Percentiles rank a stretch among this genome's conserved stretches.
These are phyloP conservation scores for Oryza glumipatula DNA, from an alignment of 176 grass and related monocot genomes.

Conservation along the genomic window DNA sequence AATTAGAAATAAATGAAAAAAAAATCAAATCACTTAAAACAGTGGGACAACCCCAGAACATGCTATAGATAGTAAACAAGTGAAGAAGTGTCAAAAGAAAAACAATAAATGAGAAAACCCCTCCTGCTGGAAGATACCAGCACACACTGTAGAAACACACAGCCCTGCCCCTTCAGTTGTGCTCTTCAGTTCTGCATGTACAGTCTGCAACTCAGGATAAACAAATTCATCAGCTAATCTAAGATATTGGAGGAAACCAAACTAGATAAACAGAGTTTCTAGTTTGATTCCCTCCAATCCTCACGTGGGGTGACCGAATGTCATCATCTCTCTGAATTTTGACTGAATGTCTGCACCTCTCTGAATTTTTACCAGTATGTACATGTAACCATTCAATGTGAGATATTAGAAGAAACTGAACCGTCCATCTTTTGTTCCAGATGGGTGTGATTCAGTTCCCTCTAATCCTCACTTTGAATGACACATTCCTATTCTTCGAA, in stretches of 20 bases:
- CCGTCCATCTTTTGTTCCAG: neutral
- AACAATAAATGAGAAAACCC: too few relatives aligned
- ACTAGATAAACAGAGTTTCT: neutral
- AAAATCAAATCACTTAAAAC: too few relatives aligned
- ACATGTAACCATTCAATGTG: constrained; percentile 10
- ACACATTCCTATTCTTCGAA: neutral
- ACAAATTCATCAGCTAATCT: neutral
- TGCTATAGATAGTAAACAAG: too few relatives aligned
- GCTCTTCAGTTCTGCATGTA: too few relatives aligned
- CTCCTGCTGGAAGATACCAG: too few relatives aligned
- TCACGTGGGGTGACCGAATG: constrained; percentile 33
- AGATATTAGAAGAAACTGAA: constrained; percentile 77
- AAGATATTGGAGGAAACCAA: constrained; percentile 58
- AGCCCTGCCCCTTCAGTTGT: too few relatives aligned
- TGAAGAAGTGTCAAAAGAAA: too few relatives aligned
- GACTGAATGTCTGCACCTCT: neutral
- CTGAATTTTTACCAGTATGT: neutral
- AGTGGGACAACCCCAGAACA: too few relatives aligned
- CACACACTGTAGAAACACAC: too few relatives aligned
- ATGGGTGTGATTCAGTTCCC: constrained; percentile 37
- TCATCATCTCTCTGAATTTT: neutral
- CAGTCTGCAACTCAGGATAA: neutral
- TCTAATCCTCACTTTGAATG: constrained; percentile 52
- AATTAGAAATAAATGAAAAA: too few relatives aligned
- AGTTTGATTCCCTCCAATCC: constrained; percentile 44